Conservation (phyloP, 2,329 filamentous ascomycete genomes). For the Conoideocrella luteorostrata region DNA sequence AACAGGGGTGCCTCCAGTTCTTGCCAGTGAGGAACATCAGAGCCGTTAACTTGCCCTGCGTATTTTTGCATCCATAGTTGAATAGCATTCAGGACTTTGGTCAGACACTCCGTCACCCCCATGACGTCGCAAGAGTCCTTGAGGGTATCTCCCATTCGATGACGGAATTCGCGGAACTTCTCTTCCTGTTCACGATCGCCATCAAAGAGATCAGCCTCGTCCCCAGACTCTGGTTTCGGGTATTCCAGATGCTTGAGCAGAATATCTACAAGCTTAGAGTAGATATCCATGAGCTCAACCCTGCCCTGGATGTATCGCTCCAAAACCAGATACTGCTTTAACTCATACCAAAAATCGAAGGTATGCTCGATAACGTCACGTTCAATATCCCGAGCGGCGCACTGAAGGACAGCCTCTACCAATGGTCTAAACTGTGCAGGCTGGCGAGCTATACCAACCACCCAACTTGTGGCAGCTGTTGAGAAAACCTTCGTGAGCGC, state of each 20-base stretch:
- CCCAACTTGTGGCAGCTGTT: constrained; percentile 91
- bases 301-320: constrained; percentile 84
- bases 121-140: constrained; percentile 97
- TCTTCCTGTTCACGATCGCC: constrained; percentile 94
- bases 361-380: constrained; percentile 89
- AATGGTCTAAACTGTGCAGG: constrained; percentile 74
- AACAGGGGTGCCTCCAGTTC: constrained; percentile 92
- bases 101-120: constrained; percentile 83
- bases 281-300: constrained; percentile 70
- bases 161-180: constrained; percentile 92
- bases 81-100: constrained; percentile 81
- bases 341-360: constrained; percentile 96
- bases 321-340: constrained; percentile 91
- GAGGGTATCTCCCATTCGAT: constrained; percentile 94
- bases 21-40: constrained; percentile 88
- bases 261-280: constrained; percentile 84
- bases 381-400: constrained; percentile 78
- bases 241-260: constrained; percentile 88
- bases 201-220: constrained; percentile 82
- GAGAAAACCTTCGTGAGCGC: constrained; percentile 85
- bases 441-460: constrained; percentile 80
- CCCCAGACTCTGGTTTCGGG: constrained; percentile 65
- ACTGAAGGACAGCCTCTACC: constrained; percentile 89
- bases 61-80: constrained; percentile 83
- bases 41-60: constrained; percentile 64